These are phyloP conservation scores for Colletotrichum incanum DNA, from an alignment of 2,329 filamentous ascomycete species.

Conservation along the genomic window DNA sequence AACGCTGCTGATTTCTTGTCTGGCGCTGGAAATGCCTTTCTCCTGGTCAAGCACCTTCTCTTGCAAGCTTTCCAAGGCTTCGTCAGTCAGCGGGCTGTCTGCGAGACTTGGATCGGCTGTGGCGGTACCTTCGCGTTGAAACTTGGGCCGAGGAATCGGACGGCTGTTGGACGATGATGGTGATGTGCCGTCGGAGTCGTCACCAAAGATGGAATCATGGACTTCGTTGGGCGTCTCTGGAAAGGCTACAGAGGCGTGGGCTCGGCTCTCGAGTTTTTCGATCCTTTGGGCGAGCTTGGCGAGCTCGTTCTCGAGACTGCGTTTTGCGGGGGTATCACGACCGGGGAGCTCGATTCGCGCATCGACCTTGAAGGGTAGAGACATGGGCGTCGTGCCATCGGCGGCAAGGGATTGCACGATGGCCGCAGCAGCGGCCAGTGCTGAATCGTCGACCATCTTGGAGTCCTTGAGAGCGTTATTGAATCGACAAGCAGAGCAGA, in stretches of 20 bases:
- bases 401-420: constrained; percentile 68
- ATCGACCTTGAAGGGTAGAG: constrained; percentile 59
- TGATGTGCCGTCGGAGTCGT: constrained; percentile 66
- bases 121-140: constrained; percentile 45
- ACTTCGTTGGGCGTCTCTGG: constrained; percentile 89
- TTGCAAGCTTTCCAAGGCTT: constrained; percentile 87
- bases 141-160: constrained; percentile 41
- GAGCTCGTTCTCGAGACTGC: constrained; percentile 85
- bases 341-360: constrained; percentile 81
- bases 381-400: constrained; percentile 57
- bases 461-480: constrained; percentile 18
- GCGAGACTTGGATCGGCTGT: constrained; percentile 46
- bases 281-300: constrained; percentile 83
- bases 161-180: constrained; percentile 60
- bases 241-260: constrained; percentile 73
- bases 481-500: constrained; percentile 21
- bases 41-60: constrained; percentile 96
- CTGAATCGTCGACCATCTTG: constrained; percentile 69
- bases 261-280: constrained; percentile 86
- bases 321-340: constrained; percentile 81
- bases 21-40: constrained; percentile 90
- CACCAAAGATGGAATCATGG: constrained; percentile 74
- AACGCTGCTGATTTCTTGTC: constrained; percentile 87
- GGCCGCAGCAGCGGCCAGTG: constrained; percentile 68
- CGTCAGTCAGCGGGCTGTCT: constrained; percentile 63